Conservation (phyloP, 495 filamentous ascomycete species). For the Beverwykella pulmonaria region DNA sequence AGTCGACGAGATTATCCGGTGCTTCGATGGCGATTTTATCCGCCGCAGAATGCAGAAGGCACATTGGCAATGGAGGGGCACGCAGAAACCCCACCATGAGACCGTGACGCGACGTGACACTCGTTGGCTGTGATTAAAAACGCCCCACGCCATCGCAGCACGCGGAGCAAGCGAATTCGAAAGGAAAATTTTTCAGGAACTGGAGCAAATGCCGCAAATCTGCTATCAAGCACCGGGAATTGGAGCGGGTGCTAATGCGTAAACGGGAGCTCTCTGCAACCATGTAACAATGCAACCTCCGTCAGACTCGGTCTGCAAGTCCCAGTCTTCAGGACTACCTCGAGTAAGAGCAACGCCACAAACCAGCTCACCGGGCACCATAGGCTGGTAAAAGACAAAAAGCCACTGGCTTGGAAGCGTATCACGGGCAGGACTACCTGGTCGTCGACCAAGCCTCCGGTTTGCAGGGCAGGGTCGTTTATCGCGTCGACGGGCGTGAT, state of each 20-base stretch:
- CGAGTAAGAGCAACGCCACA: constrained; percentile 12
- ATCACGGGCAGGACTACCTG: constrained; percentile 1
- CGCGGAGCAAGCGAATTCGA: neutral
- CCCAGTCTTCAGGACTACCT: neutral
- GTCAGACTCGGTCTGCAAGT: neutral
- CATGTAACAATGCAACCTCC: neutral
- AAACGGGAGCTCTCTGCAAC: neutral
- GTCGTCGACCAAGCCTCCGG: constrained; percentile 15
- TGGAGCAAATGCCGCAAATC: constrained; percentile 1
- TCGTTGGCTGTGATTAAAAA: constrained; percentile 2
- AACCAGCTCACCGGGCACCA: constrained; percentile 22
- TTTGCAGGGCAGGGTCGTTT: constrained; percentile 26
- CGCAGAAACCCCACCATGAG: constrained; percentile 17
- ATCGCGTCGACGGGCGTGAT: constrained; percentile 13
- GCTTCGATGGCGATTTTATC: constrained; percentile 20
- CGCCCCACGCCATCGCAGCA: constrained; percentile 12
- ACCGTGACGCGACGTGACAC: neutral
- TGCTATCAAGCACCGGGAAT: neutral
- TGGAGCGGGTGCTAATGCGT: neutral
- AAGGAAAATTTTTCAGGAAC: constrained; percentile 20
- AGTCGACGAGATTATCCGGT: constrained; percentile 26
- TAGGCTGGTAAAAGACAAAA: constrained; percentile 8
- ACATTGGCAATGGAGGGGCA: constrained; percentile 23
- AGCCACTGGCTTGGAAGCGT: constrained; percentile 13
- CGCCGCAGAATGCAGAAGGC: constrained; percentile 8